Conservation (phyloP, 2,329 filamentous ascomycete species). For the Thielaviopsis cerberus region DNA sequence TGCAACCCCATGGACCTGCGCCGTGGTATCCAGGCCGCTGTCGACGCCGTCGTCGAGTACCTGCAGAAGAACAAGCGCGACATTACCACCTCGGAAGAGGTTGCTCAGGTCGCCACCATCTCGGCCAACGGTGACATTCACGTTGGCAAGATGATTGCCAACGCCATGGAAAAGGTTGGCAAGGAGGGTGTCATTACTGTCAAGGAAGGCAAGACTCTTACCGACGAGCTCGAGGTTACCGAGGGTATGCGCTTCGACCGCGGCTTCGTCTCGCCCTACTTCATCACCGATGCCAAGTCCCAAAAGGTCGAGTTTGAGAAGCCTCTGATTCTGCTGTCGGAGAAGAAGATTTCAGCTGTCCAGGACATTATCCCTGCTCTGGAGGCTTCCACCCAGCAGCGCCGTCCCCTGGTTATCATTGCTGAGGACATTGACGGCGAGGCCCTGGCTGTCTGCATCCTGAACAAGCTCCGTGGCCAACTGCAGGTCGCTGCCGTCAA, state of each 20-base stretch:
- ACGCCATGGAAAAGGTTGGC: conserved; percentile 98
- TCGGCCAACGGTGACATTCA: conserved; percentile 91
- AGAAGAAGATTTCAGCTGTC: conserved; percentile 99
- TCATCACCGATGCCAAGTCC: conserved; percentile 97
- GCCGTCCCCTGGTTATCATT: conserved; percentile 92
- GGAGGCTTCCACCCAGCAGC: conserved; percentile 86
- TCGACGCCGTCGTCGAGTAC: conserved; percentile 85
- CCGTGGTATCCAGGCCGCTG: conserved; percentile 88
- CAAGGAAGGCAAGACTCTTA: conserved; percentile 98
- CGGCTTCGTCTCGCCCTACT: conserved; percentile 96
- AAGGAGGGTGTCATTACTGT: conserved; percentile 99
- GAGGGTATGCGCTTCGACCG: conserved; percentile 99
- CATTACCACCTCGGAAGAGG: conserved; percentile 92
- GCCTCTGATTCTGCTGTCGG: conserved; percentile 90
- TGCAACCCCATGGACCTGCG: conserved; percentile 99
- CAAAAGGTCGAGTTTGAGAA: conserved; percentile 99
- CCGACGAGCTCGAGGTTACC: conserved; percentile 94
- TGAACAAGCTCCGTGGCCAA: conserved; percentile 99
- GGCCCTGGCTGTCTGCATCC: conserved; percentile 93
- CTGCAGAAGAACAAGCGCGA: conserved; percentile 92
- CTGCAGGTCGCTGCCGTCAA: conserved; percentile 97
- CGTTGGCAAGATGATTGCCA: conserved; percentile 89
- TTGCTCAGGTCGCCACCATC: conserved; percentile 96
- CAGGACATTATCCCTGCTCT: conserved; percentile 98
- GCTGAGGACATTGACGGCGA: conserved; percentile 98